Percentiles rank a stretch among this genome's conserved stretches.
phyloP scores from a whole-genome alignment of 768 basidiomycete species.

The Trametes coccinea region DNA sequence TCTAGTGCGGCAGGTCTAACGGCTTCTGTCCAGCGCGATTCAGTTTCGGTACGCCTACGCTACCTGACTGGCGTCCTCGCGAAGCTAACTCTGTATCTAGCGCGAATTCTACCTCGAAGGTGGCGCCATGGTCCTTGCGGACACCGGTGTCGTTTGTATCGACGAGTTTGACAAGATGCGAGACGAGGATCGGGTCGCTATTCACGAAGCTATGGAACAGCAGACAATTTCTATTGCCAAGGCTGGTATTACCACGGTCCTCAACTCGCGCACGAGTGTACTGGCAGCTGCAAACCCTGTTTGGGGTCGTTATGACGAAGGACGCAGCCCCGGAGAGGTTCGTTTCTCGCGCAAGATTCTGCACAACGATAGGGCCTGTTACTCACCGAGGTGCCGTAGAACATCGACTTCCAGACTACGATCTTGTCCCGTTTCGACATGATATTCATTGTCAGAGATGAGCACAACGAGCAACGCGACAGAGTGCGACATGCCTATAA shows the following conservation, averaged over 20 bases:
- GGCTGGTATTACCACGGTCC: constrained; percentile 95
- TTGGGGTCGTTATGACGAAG: constrained; percentile 97
- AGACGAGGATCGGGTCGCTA: constrained; percentile 97
- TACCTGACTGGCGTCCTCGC: not conserved
- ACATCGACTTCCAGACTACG: constrained; percentile 97
- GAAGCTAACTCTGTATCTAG: constrained; percentile 40
- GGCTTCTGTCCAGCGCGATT: constrained; percentile 93
- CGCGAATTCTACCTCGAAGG: constrained; percentile 99
- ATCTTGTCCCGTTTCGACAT: constrained; percentile 98
- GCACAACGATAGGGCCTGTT: no score
- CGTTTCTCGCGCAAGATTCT: constrained; percentile 5
- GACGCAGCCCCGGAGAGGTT: constrained; percentile 92
- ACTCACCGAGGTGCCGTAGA: constrained; percentile 41
- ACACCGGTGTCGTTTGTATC: constrained; percentile 97
- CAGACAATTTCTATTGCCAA: constrained; percentile 99
- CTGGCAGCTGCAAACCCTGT: constrained; percentile 98
- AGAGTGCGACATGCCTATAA: constrained; percentile 49
- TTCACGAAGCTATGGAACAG: constrained; percentile 99
- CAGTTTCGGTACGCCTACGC: constrained; percentile 69
- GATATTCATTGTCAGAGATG: constrained; percentile 99
- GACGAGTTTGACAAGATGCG: constrained; percentile 99
- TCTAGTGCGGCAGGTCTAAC: constrained; percentile 98
- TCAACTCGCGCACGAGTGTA: constrained; percentile 95
- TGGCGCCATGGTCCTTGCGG: constrained; percentile 98
- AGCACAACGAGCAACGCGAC: constrained; percentile 93